Evolutionary conservation across 2,329 filamentous ascomycete species (phyloP), one percentile per base, ranked within the genome.

Genomic region (Hysterium pulicare): DNA sequence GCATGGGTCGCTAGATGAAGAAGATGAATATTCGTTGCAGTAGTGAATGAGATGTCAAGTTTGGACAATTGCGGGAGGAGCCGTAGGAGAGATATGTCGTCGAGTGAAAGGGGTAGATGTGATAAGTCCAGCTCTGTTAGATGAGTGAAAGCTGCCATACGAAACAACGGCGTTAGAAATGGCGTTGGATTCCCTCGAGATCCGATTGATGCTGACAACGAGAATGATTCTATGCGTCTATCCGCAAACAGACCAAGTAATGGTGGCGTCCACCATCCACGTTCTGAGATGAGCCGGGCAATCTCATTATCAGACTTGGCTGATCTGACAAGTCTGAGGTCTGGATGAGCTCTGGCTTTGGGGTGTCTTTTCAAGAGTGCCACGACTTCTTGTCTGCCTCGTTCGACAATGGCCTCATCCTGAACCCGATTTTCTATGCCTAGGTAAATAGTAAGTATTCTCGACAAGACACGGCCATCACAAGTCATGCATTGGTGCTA

Each of bases 111-210:
- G 16, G 48, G 24, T 22, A 50, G 40, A 24, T 43, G 40, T 47
- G 41, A 15, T 21, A 40, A 38, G 40, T 48, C 31, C 28, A 42
- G 24, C 28, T 33, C 38, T 46, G 49, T 28, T 33, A 46, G 37
- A 42, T 36, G 31, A 50, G 42, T 11, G 48, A 45, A 19, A 40
- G 41, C 20, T 42, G 43, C 26, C 23, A 47, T 50, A 44, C 50
- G 21, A 30, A 73, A 43, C 75, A 83, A 46, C 74, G 73, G 37
- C 63, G 82, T 30, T 40, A 51, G 11, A 65, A 57, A 42, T 6
- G 16, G 22, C 22, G 38, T n/a, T 24, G 30, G 20, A 16, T 11
- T 21, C 9, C 31, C 33, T 55, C 24, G 19, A 8, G 7, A 11
- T 11, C 24, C 33, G 22, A 43, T 26, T 13, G 44, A 46, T 5